Percentiles rank a stretch among this genome's conserved stretches.
These are phyloP conservation scores for Botryobasidium botryosum DNA, from an alignment of 768 basidiomycete genomes.

Conservation along the genomic window DNA sequence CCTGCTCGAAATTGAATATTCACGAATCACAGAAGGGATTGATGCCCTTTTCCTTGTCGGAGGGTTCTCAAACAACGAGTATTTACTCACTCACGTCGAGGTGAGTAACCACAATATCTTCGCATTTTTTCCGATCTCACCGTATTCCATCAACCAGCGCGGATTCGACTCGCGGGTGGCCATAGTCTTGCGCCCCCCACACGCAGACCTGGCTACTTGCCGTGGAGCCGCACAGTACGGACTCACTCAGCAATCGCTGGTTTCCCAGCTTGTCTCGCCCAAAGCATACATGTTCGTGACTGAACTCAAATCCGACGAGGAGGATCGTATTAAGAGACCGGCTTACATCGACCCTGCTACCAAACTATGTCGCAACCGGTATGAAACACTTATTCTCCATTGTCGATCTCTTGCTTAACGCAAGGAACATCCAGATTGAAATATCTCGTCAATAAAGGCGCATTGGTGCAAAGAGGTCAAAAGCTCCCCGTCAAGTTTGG, in stretches of 20 bases:
- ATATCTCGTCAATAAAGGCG: constrained; percentile 75
- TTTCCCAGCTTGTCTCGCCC: constrained; percentile 55
- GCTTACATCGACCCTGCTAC: constrained; percentile 69
- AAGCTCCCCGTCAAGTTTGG: constrained; percentile 70
- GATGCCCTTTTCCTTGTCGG: constrained; percentile 79
- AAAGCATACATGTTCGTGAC: constrained; percentile 72
- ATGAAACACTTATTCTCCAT: too few relatives aligned
- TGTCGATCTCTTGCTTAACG: too few relatives aligned
- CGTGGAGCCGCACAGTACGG: constrained; percentile 82
- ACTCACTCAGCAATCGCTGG: constrained; percentile 72
- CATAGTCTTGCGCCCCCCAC: constrained; percentile 65
- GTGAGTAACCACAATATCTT: constrained; percentile 24
- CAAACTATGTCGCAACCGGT: constrained; percentile 74
- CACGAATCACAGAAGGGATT: constrained; percentile 47
- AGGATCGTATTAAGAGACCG: constrained; percentile 72
- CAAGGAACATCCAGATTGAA: too few relatives aligned
- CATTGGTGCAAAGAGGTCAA: constrained; percentile 78
- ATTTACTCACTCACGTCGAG: constrained; percentile 63
- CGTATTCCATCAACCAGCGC: too few relatives aligned
- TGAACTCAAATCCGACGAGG: constrained; percentile 66
- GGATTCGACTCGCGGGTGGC: too few relatives aligned
- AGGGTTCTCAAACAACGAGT: constrained; percentile 71
- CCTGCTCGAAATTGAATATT: constrained; percentile 60
- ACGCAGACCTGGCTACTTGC: constrained; percentile 73
- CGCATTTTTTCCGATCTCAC: too few relatives aligned